Conservation (phyloP, 768 basidiomycete genomes). For the Agrocybe pediades region DNA sequence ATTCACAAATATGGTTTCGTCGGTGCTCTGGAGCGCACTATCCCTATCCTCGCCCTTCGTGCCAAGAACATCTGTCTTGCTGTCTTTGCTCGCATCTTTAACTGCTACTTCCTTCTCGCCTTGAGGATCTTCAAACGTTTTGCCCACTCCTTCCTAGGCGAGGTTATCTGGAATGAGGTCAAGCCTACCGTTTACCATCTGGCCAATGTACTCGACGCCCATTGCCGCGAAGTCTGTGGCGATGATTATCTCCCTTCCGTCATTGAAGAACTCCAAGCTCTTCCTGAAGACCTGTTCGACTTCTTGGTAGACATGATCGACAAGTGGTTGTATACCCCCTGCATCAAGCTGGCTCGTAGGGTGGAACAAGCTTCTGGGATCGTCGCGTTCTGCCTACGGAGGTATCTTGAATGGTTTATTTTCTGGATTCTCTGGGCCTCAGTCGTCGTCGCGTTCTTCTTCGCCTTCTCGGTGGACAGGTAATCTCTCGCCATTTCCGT, state of each 20-base stretch:
- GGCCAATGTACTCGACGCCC: background rate
- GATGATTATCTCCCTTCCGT: background rate
- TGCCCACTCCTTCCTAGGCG: background rate
- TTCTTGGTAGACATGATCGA: background rate
- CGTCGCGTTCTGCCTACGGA: background rate
- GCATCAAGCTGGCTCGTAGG: background rate
- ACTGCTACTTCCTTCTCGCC: background rate
- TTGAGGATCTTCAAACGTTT: background rate
- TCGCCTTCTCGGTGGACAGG: background rate
- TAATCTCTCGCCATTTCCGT: background rate
- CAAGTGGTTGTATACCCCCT: background rate
- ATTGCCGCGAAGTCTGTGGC: background rate
- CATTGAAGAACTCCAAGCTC: background rate
- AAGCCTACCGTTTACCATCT: background rate
- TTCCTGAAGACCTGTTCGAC: background rate
- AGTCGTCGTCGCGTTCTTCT: background rate
- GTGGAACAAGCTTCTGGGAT: background rate
- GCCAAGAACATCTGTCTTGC: slow-evolving; percentile 2
- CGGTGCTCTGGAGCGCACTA: slow-evolving; percentile 7
- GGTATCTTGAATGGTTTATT: background rate
- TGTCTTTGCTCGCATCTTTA: slow-evolving; percentile 2
- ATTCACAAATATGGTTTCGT: slow-evolving; percentile 5
- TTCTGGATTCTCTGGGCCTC: background rate
- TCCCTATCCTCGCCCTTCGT: slow-evolving; percentile 5
- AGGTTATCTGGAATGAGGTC: background rate